These are phyloP conservation scores for Malassezia obtusa DNA, from an alignment of 1,284 basidiomycete species.

Conservation along the genomic window DNA sequence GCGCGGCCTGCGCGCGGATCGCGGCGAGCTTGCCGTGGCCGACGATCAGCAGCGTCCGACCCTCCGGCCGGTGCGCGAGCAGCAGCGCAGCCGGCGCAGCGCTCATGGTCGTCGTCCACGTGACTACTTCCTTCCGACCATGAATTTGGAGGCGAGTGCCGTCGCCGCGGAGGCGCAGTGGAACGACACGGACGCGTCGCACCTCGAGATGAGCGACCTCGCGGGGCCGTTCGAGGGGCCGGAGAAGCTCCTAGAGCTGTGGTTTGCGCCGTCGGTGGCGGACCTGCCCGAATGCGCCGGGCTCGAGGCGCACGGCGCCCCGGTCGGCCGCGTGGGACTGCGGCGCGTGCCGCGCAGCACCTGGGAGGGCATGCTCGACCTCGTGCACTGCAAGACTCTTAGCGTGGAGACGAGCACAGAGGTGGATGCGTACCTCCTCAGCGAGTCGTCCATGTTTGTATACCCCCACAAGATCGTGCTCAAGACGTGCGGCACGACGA, in stretches of 20 bases:
- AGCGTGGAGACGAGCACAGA: slow-evolving; percentile 76
- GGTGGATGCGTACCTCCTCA: slow-evolving; percentile 88
- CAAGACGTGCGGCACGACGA: slow-evolving; percentile 97
- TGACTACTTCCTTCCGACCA: background rate
- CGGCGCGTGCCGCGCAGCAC: slow-evolving; percentile 64
- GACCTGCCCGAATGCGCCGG: slow-evolving; percentile 49
- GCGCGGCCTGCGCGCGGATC: background rate
- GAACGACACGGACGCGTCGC: slow-evolving; percentile 11
- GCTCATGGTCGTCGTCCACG: background rate
- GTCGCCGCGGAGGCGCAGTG: slow-evolving; percentile 13
- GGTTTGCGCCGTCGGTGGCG: slow-evolving; percentile 64
- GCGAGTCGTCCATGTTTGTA: slow-evolving; percentile 95
- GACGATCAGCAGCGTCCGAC: slow-evolving; percentile 6
- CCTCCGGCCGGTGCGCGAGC: slow-evolving; percentile 13
- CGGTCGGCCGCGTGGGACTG: slow-evolving; percentile 55
- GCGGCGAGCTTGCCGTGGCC: slow-evolving; percentile 6
- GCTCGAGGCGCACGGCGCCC: slow-evolving; percentile 23
- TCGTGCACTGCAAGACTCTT: slow-evolving; percentile 93
- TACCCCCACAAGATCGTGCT: slow-evolving; percentile 91
- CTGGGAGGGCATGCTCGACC: slow-evolving; percentile 96
- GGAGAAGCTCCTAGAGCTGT: slow-evolving; percentile 95
- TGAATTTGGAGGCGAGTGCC: slow-evolving; percentile 3
- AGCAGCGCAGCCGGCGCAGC: slow-evolving; percentile 3
- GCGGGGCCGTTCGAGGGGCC: slow-evolving; percentile 53
- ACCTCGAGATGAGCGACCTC: slow-evolving; percentile 13